These are phyloP conservation scores for Ophiosphaerella korrae DNA, from an alignment of 2,329 filamentous ascomycete species.

Conservation along the genomic window DNA sequence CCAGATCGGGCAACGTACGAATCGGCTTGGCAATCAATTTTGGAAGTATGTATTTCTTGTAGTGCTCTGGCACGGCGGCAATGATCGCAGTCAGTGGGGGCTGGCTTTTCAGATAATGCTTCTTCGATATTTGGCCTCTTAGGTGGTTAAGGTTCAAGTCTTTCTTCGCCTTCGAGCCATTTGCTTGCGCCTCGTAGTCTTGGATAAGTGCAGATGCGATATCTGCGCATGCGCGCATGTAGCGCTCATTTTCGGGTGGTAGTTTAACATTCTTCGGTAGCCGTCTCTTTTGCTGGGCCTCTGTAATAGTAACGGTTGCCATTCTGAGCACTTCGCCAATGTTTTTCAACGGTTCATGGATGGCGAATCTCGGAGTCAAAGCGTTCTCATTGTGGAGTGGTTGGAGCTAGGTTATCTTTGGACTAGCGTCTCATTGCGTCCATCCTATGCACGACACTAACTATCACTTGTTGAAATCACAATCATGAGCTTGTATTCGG, in stretches of 20 bases:
- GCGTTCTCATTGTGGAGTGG: conserved; percentile 28
- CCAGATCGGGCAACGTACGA: conserved; percentile 56
- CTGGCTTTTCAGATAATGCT: conserved; percentile 85
- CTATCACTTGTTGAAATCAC: neutral
- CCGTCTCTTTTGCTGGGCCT: conserved; percentile 55
- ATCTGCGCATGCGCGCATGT: conserved; percentile 91
- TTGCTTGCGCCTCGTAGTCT: conserved; percentile 82
- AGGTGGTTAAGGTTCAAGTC: conserved; percentile 93
- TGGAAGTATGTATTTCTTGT: conserved; percentile 98
- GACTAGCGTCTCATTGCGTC: conserved; percentile 9
- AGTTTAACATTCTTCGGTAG: conserved; percentile 75
- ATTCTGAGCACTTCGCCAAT: conserved; percentile 49
- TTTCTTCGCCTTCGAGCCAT: conserved; percentile 73
- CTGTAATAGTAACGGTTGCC: conserved; percentile 67
- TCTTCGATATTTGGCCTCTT: conserved; percentile 86
- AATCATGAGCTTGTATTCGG: too few species aligned
- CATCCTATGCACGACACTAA: too few species aligned
- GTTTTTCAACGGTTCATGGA: conserved; percentile 15
- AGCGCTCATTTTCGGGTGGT: conserved; percentile 91
- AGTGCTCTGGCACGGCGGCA: conserved; percentile 97
- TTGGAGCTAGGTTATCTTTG: conserved; percentile 6
- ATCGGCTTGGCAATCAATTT: conserved; percentile 98
- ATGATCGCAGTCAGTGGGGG: conserved; percentile 96
- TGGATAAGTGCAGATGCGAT: conserved; percentile 93
- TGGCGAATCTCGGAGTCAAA: conserved; percentile 27